Evolutionary conservation across 768 basidiomycete species (phyloP).

Genomic region (Russula olivacea): DNA sequence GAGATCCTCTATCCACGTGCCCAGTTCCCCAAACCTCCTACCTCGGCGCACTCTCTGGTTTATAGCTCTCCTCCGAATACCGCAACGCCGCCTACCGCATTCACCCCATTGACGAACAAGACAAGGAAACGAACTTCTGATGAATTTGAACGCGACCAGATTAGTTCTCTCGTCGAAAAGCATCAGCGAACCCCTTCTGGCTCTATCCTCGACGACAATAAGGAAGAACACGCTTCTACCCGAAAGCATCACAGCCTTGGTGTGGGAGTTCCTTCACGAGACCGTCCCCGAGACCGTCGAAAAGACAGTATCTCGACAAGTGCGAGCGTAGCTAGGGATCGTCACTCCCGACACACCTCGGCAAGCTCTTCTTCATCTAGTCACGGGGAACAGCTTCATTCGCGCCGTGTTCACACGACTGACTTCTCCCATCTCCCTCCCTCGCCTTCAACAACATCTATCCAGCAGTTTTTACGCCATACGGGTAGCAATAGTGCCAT

Average conservation of each 20-base stretch:
- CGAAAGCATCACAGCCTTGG: slow-evolving; percentile 26
- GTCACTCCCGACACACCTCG: slow-evolving; percentile 62
- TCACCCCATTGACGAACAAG: slow-evolving; percentile 23
- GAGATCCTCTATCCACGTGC: slow-evolving; percentile 82
- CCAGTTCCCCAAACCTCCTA: slow-evolving; percentile 19
- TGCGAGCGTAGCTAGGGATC: slow-evolving; percentile 23
- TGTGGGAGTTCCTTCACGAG: slow-evolving; percentile 31
- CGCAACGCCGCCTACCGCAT: slow-evolving; percentile 20
- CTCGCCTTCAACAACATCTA: slow-evolving; percentile 85
- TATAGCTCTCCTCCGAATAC: slow-evolving; percentile 3
- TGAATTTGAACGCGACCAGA: slow-evolving; percentile 31
- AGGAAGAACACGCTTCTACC: slow-evolving; percentile 17
- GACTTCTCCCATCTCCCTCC: slow-evolving; percentile 90
- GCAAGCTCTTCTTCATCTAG: slow-evolving; percentile 62
- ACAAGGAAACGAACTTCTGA: slow-evolving; percentile 33
- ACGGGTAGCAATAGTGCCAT: slow-evolving; percentile 39
- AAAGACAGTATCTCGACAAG: slow-evolving; percentile 31
- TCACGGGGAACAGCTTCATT: slow-evolving; percentile 41
- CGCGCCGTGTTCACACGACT: slow-evolving; percentile 59
- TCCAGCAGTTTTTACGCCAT: slow-evolving; percentile 73
- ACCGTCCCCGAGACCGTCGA: slow-evolving; percentile 44
- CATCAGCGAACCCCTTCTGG: slow-evolving; percentile 23
- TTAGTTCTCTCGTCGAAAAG: slow-evolving; percentile 23
- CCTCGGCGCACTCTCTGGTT: neutral
- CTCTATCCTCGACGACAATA: slow-evolving; percentile 41